Base-by-base conservation (phyloP, 2,329 filamentous ascomycete genomes). In the Verticillium nubilum region DNA sequence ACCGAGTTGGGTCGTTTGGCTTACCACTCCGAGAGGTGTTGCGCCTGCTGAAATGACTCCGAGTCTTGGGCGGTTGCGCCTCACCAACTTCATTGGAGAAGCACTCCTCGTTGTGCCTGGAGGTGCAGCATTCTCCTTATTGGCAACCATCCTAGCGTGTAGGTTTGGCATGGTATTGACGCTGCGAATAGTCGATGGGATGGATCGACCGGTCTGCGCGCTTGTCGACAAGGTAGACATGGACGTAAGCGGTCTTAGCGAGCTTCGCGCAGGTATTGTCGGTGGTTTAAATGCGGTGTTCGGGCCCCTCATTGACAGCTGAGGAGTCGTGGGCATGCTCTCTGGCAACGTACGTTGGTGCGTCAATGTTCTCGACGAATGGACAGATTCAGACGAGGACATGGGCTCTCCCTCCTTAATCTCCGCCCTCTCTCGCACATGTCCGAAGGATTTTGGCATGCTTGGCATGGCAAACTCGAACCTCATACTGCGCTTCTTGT, bases 371-470 rank as follows among this genome's bases (percentile, higher is more conserved):
- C n/a, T 53, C 19, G 25, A 28, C 27, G 52, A 53, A 25, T 28
- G 23, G 4, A n/a, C 23, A 5, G 52, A 53, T 17, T 19, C n/a
- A 4, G 25, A 27, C 7, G 52, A 29, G 13, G 27, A 29, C 56
- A 52, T 29, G 25, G 61, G 62, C 17, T 74, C 72, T 13, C 74
- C 69, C 15, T 74, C 74, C 6, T 77, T 76, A 56, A 83, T 81
- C 50, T 84, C 80, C 1, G 82, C 79, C 9, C 68, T 65, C 66
- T 85, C 81, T 42, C 80, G 74, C 19, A 82, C 67, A 64, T 84
- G 81, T 0, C 78, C 72, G 19, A 68, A 63, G 1, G 54, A 33
- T 4, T 58, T 62, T 10, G 68, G 62, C 50, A 68, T 66, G 2
- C 65, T 66, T 6, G 64, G 59, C 13, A 68, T 53, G 2, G 42